phyloP scores from a whole-genome alignment of 2,329 filamentous ascomycete genomes.

The Curvularia spicifera region DNA sequence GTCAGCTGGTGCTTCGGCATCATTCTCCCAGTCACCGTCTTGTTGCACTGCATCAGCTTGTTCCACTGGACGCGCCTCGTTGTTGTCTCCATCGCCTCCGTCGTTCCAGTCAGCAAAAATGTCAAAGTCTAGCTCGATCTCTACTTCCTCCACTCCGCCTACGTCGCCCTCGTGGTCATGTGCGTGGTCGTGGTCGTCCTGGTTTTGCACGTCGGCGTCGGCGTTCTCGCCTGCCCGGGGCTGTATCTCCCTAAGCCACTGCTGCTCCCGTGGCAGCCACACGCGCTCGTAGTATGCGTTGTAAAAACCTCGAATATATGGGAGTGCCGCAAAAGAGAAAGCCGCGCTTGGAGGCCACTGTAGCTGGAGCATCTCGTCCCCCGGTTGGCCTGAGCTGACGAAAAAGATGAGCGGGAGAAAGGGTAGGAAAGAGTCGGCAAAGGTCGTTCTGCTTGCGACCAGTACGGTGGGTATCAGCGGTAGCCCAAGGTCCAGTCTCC shows the following conservation, averaged over 20 bases:
- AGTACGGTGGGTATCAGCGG: conserved; percentile 72
- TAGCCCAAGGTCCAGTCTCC: conserved; percentile 64
- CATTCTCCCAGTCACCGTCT: conserved; percentile 23
- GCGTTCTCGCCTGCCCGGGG: conserved; percentile 56
- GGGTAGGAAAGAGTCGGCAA: conserved; percentile 68
- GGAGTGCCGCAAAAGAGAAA: conserved; percentile 69
- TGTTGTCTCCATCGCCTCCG: conserved; percentile 40
- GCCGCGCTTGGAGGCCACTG: conserved; percentile 71
- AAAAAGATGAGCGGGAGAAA: conserved; percentile 68
- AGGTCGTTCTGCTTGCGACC: conserved; percentile 69
- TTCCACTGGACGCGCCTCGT: conserved; percentile 47
- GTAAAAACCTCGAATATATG: conserved; percentile 70
- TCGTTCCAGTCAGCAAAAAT: conserved; percentile 56
- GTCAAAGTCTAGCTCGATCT: conserved; percentile 49
- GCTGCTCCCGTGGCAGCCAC: conserved; percentile 63
- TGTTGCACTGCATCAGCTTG: conserved; percentile 17
- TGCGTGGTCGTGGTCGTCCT: conserved; percentile 28
- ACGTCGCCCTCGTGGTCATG: conserved; percentile 49
- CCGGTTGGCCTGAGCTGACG: conserved; percentile 58
- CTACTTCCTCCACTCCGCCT: conserved; percentile 57
- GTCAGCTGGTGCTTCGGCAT: conserved; percentile 16
- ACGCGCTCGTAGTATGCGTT: conserved; percentile 66
- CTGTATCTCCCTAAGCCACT: conserved; percentile 68
- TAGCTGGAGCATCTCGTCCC: conserved; percentile 57
- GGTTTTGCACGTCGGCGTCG: conserved; percentile 22